Evolutionary conservation across 2,329 filamentous ascomycete genomes (phyloP).

Genomic region (Xylaria sp.): DNA sequence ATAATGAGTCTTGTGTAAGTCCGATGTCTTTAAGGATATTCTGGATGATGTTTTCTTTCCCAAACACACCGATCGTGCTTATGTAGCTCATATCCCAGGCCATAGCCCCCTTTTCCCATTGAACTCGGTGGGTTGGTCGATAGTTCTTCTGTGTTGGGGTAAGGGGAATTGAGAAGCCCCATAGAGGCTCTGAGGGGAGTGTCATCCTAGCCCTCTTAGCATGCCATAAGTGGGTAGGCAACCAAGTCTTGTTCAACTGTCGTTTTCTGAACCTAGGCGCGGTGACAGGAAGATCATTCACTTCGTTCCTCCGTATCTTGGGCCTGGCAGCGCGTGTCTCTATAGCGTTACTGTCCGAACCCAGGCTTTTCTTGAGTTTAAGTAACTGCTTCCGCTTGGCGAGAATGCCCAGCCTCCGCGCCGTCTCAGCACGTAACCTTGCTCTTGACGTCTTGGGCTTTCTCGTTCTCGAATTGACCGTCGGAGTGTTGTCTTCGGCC

Average conservation of each 20-base stretch:
- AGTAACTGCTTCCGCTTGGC: slow-evolving; percentile 56
- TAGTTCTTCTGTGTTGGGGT: slow-evolving; percentile 91
- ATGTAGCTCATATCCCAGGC: slow-evolving; percentile 96
- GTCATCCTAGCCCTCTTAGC: slow-evolving; percentile 93
- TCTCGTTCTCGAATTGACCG: slow-evolving; percentile 68
- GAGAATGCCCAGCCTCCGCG: slow-evolving; percentile 70
- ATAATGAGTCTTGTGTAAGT: slow-evolving; percentile 63
- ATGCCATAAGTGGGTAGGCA: slow-evolving; percentile 94
- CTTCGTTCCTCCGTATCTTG: slow-evolving; percentile 72
- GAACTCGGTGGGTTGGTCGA: slow-evolving; percentile 81
- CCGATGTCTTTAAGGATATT: slow-evolving; percentile 71
- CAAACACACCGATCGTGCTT: slow-evolving; percentile 81
- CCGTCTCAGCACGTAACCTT: slow-evolving; percentile 75
- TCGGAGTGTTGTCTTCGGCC: slow-evolving; percentile 88
- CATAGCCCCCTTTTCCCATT: slow-evolving; percentile 75
- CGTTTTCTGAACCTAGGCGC: slow-evolving; percentile 77
- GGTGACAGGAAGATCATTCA: slow-evolving; percentile 66
- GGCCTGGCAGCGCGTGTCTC: slow-evolving; percentile 56
- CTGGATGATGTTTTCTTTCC: slow-evolving; percentile 66
- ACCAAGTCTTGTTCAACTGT: slow-evolving; percentile 87
- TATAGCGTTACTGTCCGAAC: slow-evolving; percentile 44
- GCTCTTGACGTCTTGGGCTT: slow-evolving; percentile 64
- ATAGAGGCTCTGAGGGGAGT: slow-evolving; percentile 75
- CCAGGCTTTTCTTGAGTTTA: slow-evolving; percentile 42
- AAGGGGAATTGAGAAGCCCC: slow-evolving; percentile 86